Base-by-base conservation (phyloP, 257 asterid species). In the Haberlea rhodopensis region DNA sequence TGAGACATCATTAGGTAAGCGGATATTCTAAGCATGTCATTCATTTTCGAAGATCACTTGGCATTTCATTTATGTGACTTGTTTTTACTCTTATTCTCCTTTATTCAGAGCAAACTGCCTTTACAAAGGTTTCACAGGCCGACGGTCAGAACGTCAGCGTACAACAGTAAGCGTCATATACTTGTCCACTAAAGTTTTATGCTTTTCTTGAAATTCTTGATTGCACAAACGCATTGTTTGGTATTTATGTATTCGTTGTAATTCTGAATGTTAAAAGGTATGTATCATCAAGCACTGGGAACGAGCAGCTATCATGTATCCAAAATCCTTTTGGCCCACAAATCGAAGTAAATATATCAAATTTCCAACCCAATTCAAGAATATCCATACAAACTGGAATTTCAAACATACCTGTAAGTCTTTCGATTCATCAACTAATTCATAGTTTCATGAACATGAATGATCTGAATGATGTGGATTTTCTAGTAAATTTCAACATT, bases 341-440 rank as follows among this genome's bases (percentile, higher is more conserved):
- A 34, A 34, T 49, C 19, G 59, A 29, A 29, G 34, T 29, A 6
- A 29, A 29, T 29, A 29, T 29, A 29, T 29, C 60, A 25, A 54
- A 6, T 56, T 57, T 23, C 55, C 73, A 6, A 62, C 24, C 70
- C 51, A 46, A 55, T 45, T 32, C 60, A 66, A 54, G 7, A 46
- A 22, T 60, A 6, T 24, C 71, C 25, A 48, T 53, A 57, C 78
- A 43, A 46, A 22, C 29, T 46, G 78, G 78, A 62, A 73, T 62
- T 59, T 66, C 77, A 25, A 72, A 68, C 58, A 24, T 72, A 23
- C 58, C 76, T 16, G 76, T 72, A 65, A 72, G 72, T 49, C 26
- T 26, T 60, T 26, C 56, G 32, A 26, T 59, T 27, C 72, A 9
- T 20, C 22, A 21, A 46, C 54, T 60, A 40, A 7, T 6, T 0